phyloP scores from a whole-genome alignment of 2,329 filamentous ascomycete genomes.

The Blastomyces emzantsi region DNA sequence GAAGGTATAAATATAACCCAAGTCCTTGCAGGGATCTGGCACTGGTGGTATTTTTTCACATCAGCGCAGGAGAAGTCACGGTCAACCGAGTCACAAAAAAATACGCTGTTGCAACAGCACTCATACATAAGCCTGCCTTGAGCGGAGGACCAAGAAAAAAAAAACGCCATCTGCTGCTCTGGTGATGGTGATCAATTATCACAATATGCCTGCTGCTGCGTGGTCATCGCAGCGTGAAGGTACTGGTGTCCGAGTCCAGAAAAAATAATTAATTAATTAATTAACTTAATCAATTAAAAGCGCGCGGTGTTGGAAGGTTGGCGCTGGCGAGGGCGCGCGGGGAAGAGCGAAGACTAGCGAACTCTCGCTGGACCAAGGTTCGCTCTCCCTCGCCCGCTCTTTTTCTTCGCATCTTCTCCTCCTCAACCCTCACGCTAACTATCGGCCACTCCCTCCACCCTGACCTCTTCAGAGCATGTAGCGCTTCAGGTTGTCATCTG shows the following conservation, averaged over 20 bases:
- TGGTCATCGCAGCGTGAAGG: not conserved
- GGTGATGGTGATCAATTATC: not conserved
- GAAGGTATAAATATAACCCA: not conserved
- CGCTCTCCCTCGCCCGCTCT: slow-evolving; percentile 21
- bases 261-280: not conserved
- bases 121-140: not conserved
- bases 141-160: not conserved
- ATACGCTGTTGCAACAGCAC: too few species aligned
- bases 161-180: not conserved
- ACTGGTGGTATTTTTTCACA: not conserved
- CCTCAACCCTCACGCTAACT: slow-evolving; percentile 22
- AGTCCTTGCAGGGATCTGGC: not conserved
- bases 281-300: not conserved
- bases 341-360: slow-evolving; percentile 3
- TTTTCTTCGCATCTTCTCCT: slow-evolving; percentile 21
- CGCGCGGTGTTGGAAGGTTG: not conserved
- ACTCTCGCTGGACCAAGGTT: not conserved
- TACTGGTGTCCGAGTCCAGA: not conserved
- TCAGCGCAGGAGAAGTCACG: not conserved
- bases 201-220: not conserved
- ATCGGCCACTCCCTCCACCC: slow-evolving; percentile 21
- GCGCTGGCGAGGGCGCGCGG: not conserved
- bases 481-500: slow-evolving; percentile 24
- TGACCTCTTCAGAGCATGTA: slow-evolving; percentile 14
- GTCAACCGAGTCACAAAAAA: too few species aligned